Conservation (phyloP, 306 rosid genomes). For the Inga oerstediana region DNA sequence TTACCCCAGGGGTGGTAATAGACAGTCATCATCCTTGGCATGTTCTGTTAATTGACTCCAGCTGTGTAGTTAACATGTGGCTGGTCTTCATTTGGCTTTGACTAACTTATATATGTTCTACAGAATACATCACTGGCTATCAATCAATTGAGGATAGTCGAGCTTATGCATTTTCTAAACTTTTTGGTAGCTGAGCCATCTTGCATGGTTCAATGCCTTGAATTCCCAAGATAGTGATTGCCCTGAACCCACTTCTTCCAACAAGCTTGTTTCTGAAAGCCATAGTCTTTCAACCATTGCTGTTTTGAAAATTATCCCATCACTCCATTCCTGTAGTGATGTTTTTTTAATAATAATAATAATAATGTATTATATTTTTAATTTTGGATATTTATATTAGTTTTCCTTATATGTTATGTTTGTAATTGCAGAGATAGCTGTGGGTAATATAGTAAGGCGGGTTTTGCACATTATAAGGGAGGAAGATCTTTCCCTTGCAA, state of each 20-base stretch:
- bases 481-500: conserved; percentile 86
- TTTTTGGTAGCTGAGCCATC: neutral
- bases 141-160: neutral
- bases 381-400: conserved; percentile 14
- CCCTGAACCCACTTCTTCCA: neutral
- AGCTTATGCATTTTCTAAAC: neutral
- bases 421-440: conserved; percentile 83
- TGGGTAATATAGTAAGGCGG: conserved; percentile 98
- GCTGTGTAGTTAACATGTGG: neutral
- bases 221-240: neutral
- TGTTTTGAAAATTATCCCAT: neutral
- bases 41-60: neutral
- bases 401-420: conserved; percentile 32
- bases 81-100: neutral
- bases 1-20: neutral
- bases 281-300: neutral
- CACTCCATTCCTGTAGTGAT: neutral
- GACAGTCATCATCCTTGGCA: neutral
- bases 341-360: neutral
- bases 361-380: neutral
- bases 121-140: neutral
- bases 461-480: conserved; percentile 94
- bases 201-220: neutral
- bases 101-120: neutral
- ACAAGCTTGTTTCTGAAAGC: neutral